Conservation (phyloP, 306 rosid species). For the Cicer pinnatifidum region DNA sequence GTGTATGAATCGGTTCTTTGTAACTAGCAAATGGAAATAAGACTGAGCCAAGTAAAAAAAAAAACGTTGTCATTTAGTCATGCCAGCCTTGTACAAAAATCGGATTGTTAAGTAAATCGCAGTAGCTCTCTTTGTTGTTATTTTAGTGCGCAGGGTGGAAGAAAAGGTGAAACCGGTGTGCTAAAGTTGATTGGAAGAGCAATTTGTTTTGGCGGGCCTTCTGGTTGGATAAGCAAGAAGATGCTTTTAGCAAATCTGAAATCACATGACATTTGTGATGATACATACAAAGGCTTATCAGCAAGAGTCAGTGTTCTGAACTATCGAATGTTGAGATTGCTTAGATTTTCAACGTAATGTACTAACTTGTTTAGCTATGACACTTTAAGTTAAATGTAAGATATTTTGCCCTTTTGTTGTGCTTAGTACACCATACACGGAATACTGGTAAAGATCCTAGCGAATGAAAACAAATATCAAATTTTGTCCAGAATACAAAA, state of each 20-base stretch:
- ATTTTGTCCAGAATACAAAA: not conserved
- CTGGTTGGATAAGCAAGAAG: constrained; percentile 13
- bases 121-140: constrained; percentile 14
- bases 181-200: not conserved
- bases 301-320: not conserved
- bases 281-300: constrained; percentile 1
- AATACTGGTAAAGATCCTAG: not conserved
- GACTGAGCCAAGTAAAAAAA: not conserved
- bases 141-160: constrained; percentile 6
- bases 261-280: constrained; percentile 1
- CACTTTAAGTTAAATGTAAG: not conserved
- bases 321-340: constrained; percentile 10
- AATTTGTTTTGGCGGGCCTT: constrained; percentile 16
- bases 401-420: not conserved
- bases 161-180: not conserved
- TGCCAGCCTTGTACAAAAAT: not conserved
- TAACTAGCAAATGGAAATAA: constrained; percentile 11
- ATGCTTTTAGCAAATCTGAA: constrained; percentile 27
- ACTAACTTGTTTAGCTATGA: not conserved
- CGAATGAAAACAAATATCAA: not conserved
- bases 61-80: constrained; percentile 3
- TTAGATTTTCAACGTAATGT: constrained; percentile 7
- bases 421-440: not conserved
- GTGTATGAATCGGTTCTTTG: not conserved
- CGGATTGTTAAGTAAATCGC: constrained; percentile 14